Percentiles rank a stretch among this genome's conserved stretches.
Conservation (phyloP, 2,329 filamentous ascomycete species). For the Cercospora sojina region DNA sequence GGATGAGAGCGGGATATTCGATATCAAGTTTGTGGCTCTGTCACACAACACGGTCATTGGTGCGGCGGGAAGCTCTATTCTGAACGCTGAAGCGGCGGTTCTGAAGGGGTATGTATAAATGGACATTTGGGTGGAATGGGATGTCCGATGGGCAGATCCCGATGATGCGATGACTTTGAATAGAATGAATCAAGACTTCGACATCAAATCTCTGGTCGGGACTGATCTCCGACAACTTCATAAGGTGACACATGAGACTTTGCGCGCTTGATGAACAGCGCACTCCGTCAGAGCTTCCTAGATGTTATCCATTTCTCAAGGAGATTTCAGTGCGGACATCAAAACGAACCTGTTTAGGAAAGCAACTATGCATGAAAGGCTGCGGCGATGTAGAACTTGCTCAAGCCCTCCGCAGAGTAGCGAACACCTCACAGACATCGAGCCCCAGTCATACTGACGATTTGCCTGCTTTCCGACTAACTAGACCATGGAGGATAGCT, state of each 20-base stretch:
- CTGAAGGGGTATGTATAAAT: slow-evolving; percentile 68
- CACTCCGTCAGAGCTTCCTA: background rate
- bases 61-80: slow-evolving; percentile 90
- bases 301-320: background rate
- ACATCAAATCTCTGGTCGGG: background rate
- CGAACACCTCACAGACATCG: background rate
- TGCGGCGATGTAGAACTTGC: too few relatives aligned
- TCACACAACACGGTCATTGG: slow-evolving; percentile 93
- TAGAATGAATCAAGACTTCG: background rate
- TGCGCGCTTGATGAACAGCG: background rate
- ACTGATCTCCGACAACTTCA: background rate
- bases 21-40: slow-evolving; percentile 90
- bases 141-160: background rate
- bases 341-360: too few relatives aligned
- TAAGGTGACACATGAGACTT: background rate
- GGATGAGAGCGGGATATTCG: slow-evolving; percentile 85
- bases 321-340: background rate
- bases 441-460: background rate
- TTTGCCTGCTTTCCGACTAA: background rate
- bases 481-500: background rate
- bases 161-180: background rate
- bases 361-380: too few relatives aligned
- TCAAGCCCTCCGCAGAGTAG: too few relatives aligned
- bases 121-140: background rate
- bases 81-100: slow-evolving; percentile 90